Evolutionary conservation across 805 yeast genomes (phyloP).

Genomic region (Candida andamanensis): DNA sequence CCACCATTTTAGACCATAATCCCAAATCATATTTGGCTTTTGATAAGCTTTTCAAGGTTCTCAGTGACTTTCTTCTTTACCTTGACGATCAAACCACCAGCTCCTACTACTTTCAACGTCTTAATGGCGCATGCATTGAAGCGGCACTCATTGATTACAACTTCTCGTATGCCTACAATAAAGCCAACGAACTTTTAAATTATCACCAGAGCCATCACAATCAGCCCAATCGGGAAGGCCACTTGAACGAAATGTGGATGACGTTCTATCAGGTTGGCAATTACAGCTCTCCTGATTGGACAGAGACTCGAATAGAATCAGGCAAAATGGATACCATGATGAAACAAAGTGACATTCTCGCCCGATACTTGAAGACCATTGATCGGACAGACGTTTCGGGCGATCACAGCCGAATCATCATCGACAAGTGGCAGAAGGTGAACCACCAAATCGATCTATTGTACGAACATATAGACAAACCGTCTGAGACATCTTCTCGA

Average conservation of each 20-base stretch:
- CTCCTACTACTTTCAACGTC: conserved; percentile 21
- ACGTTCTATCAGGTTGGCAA: conserved; percentile 73
- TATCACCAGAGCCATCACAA: too few relatives aligned
- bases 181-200: conserved; percentile 35
- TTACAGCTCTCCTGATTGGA: conserved; percentile 27
- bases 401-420: conserved; percentile 45
- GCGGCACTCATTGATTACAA: conserved; percentile 59
- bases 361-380: conserved; percentile 42
- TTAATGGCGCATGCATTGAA: conserved; percentile 55
- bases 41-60: conserved; percentile 36
- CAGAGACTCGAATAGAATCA: conserved; percentile 13
- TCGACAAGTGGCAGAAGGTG: conserved; percentile 59
- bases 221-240: conserved; percentile 7
- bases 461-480: conserved; percentile 3
- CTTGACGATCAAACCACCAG: conserved; percentile 18
- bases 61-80: conserved; percentile 38
- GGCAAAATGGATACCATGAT: conserved; percentile 23
- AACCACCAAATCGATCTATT: conserved; percentile 18
- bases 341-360: conserved; percentile 51
- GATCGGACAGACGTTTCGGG: conserved; percentile 35
- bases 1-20: conserved; percentile 49
- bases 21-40: conserved; percentile 44
- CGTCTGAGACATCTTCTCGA: conserved; percentile 4
- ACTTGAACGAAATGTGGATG: conserved; percentile 50
- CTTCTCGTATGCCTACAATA: conserved; percentile 52